These are phyloP conservation scores for Aspergillus hancockii DNA, from an alignment of 495 filamentous ascomycete species.

Conservation along the genomic window DNA sequence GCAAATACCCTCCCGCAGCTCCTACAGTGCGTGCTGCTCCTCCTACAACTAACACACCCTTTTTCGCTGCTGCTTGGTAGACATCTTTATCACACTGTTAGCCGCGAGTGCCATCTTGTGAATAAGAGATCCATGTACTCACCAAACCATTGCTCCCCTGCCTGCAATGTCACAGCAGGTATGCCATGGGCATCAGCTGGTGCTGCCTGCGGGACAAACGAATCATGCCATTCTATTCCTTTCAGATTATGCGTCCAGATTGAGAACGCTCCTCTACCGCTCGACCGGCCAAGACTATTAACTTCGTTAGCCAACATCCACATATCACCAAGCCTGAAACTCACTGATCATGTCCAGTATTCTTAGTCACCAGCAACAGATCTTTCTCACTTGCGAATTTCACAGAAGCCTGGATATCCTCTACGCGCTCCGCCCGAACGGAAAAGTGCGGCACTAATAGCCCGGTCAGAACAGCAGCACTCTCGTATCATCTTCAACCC, in stretches of 20 bases:
- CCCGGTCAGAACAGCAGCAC: not conserved
- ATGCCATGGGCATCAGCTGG: slow-evolving; percentile 12
- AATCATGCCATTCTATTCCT: slow-evolving; percentile 20
- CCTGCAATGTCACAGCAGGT: slow-evolving; percentile 1
- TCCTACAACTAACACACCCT: not conserved
- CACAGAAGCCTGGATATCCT: slow-evolving; percentile 48
- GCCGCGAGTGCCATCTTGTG: not conserved
- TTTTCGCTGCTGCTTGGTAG: slow-evolving; percentile 19
- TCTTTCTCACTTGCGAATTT: slow-evolving; percentile 53
- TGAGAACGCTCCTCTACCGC: slow-evolving; percentile 45
- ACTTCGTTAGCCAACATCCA: not conserved
- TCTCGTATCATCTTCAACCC: not conserved
- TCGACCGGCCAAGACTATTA: slow-evolving; percentile 40
- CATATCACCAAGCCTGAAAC: not conserved
- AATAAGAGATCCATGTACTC: not conserved
- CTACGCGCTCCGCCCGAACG: not conserved
- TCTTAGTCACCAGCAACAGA: slow-evolving; percentile 53
- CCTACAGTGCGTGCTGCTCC: slow-evolving; percentile 20
- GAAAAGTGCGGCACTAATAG: not conserved
- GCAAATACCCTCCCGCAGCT: slow-evolving; percentile 17
- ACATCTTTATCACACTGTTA: slow-evolving; percentile 29
- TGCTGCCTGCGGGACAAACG: slow-evolving; percentile 32
- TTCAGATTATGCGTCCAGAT: slow-evolving; percentile 53
- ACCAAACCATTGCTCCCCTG: not conserved
- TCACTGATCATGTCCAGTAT: slow-evolving; percentile 60